A percentile compares a stretch with the other conserved stretches of the same genome.
phyloP scores from a whole-genome alignment of 2,329 filamentous ascomycete genomes.

The Ceratocystis diversiconidia region DNA sequence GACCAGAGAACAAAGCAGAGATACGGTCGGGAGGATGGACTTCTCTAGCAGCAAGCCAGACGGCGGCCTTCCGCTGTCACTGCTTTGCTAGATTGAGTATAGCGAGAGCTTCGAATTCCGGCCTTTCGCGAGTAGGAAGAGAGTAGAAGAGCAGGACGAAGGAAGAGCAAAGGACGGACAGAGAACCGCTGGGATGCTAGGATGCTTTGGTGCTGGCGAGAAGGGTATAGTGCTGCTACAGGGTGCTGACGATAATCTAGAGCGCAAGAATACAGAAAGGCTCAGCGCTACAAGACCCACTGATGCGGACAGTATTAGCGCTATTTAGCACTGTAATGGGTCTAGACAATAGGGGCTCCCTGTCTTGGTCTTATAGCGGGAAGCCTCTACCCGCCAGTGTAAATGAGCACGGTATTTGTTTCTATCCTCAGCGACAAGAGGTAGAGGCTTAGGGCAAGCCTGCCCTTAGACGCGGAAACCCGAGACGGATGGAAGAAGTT shows the following conservation, averaged over 20 bases:
- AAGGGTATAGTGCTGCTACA: not conserved
- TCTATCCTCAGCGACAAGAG: not conserved
- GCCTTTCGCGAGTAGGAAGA: not conserved
- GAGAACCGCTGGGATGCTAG: too few relatives aligned
- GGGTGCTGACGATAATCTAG: not conserved
- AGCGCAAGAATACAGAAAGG: too few relatives aligned
- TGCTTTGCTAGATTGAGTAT: not conserved
- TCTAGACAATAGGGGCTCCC: too few relatives aligned
- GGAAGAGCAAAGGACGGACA: too few relatives aligned
- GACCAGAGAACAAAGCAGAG: not conserved
- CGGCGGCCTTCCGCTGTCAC: not conserved
- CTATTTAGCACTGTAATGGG: too few relatives aligned
- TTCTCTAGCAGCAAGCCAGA: not conserved
- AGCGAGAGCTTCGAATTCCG: not conserved
- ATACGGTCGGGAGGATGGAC: not conserved
- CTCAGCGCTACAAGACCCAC: too few relatives aligned
- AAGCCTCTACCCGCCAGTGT: too few relatives aligned
- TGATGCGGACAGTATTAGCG: too few relatives aligned
- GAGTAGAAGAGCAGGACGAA: not conserved
- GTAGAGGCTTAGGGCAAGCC: not conserved
- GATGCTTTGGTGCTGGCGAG: too few relatives aligned
- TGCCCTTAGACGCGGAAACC: not conserved
- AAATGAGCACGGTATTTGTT: not conserved
- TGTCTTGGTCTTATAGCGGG: too few relatives aligned
- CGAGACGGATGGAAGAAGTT: not conserved